Evolutionary conservation across 1,284 basidiomycete species (phyloP), one percentile per base, ranked within the genome.

Genomic region (Afroboletus lepidellus): DNA sequence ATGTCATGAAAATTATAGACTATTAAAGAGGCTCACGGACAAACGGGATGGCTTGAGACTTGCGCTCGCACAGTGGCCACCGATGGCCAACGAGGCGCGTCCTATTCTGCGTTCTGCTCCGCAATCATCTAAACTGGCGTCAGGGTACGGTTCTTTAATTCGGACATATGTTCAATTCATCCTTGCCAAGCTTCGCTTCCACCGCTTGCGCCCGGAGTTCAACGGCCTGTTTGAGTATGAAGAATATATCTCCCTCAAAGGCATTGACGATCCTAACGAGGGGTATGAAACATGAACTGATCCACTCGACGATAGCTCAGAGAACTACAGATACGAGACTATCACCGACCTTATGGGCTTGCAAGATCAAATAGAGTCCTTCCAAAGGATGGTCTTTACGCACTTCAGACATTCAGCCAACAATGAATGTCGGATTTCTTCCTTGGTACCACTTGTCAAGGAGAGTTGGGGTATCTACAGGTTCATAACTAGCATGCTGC

Each of bases 401-500:
- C 90, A 94, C 71, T 97, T 98, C 77, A 81, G 87, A 51, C 84
- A 90, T 56, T 92, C 92, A 18, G 78, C 84, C 45, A 97, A 95
- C 69, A 98, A 98, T 60, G 94, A 98, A 73, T 96, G 94, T 70
- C 87, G 93, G 32, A 98, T 98, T 55, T 94, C 94, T 36, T 80
- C 94, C 2, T 76, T 98, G 39, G 94, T 98, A 1, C 94, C 94
- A 24, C 80, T 96, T 16, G 94, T 98, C 51, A 97, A 98, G 74
- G 94, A 98, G 73, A 94, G 90, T 60, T 98, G 94, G 83, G 94
- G 94, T 37, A 98, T 98, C 57, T 98, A 98, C 73, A 83, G 92
- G 50, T 98, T 98, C 72, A 94, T 97, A 69, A 98, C 94, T 3
- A 94, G 91, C 73, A 98, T 98, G 94, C 76, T 98, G 67, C 80